Evolutionary conservation across 2,329 filamentous ascomycete species (phyloP).

Genomic region (Calonectria naviculata): DNA sequence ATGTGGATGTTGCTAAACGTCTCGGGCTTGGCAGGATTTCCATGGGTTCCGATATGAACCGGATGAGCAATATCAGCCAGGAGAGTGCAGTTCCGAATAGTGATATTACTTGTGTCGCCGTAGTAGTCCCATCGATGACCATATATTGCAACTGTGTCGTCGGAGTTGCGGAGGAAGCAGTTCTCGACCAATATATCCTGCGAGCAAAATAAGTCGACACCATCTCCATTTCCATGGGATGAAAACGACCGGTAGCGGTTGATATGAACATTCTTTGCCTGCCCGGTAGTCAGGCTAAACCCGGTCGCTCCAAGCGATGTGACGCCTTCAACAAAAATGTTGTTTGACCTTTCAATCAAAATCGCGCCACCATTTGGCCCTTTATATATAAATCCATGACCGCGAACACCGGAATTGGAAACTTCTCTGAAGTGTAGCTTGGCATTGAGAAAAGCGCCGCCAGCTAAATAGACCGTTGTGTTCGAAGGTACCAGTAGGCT

Average conservation of each 20-base stretch:
- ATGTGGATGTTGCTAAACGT: slow-evolving; percentile 42
- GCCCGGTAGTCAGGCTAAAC: slow-evolving; percentile 32
- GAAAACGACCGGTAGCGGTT: slow-evolving; percentile 34
- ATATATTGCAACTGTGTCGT: slow-evolving; percentile 50
- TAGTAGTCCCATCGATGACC: slow-evolving; percentile 45
- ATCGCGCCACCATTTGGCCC: slow-evolving; percentile 19
- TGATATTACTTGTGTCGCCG: slow-evolving; percentile 47
- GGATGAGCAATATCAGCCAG: slow-evolving; percentile 48
- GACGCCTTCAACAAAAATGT: slow-evolving; percentile 35
- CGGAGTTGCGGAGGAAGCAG: slow-evolving; percentile 49
- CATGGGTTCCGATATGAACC: slow-evolving; percentile 50
- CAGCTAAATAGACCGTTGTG: slow-evolving; percentile 29
- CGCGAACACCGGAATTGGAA: slow-evolving; percentile 26
- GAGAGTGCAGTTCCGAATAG: slow-evolving; percentile 43
- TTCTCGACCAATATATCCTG: slow-evolving; percentile 40
- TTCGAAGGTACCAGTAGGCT: slow-evolving; percentile 25
- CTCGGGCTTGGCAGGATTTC: slow-evolving; percentile 46
- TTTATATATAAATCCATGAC: slow-evolving; percentile 36
- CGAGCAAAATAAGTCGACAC: slow-evolving; percentile 37
- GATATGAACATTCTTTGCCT: slow-evolving; percentile 30
- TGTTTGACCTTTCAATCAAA: slow-evolving; percentile 20
- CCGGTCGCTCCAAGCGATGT: slow-evolving; percentile 29
- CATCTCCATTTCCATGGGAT: slow-evolving; percentile 36
- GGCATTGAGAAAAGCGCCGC: slow-evolving; percentile 29
- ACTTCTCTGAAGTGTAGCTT: slow-evolving; percentile 32